Conservation (phyloP, 768 basidiomycete species). For the Russula earlei region DNA sequence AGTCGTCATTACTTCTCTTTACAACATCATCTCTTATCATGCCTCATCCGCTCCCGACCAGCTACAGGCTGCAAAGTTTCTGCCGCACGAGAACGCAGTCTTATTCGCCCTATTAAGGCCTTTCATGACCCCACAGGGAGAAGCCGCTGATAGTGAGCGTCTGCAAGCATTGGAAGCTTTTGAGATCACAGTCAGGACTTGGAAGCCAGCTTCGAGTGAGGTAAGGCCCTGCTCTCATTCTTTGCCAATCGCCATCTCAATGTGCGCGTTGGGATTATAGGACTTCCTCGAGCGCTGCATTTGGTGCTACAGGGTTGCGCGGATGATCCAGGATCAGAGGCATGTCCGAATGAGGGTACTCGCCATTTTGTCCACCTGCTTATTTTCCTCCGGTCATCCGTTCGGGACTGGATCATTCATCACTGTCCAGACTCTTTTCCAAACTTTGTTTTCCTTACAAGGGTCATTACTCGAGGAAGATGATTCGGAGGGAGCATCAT, state of each 20-base stretch:
- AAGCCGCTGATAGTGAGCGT: conserved; percentile 41
- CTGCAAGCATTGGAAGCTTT: conserved; percentile 51
- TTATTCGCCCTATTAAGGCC: conserved; percentile 50
- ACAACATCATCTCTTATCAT: conserved; percentile 35
- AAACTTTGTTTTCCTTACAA: conserved; percentile 43
- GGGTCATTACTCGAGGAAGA: conserved; percentile 28
- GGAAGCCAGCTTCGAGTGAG: conserved; percentile 44
- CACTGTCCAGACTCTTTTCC: conserved; percentile 43
- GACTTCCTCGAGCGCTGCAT: conserved; percentile 48
- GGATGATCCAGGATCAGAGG: conserved; percentile 28
- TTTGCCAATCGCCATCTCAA: background rate
- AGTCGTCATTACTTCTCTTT: conserved; percentile 31
- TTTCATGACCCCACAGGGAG: conserved; percentile 35
- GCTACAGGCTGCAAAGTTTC: conserved; percentile 23
- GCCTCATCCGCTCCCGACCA: conserved; percentile 24
- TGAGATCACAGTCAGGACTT: conserved; percentile 46
- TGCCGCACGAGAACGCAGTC: conserved; percentile 52
- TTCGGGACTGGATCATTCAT: conserved; percentile 35
- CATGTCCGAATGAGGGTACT: conserved; percentile 42
- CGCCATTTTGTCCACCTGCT: conserved; percentile 36
- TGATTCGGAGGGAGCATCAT: conserved; percentile 26
- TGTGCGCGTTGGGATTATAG: conserved; percentile 17
- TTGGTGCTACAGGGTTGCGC: conserved; percentile 63
- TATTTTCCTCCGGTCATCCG: conserved; percentile 36
- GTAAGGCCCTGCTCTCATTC: conserved; percentile 28